Conservation (phyloP, 1,139 yeast genomes). For the Taphrina confusa region DNA sequence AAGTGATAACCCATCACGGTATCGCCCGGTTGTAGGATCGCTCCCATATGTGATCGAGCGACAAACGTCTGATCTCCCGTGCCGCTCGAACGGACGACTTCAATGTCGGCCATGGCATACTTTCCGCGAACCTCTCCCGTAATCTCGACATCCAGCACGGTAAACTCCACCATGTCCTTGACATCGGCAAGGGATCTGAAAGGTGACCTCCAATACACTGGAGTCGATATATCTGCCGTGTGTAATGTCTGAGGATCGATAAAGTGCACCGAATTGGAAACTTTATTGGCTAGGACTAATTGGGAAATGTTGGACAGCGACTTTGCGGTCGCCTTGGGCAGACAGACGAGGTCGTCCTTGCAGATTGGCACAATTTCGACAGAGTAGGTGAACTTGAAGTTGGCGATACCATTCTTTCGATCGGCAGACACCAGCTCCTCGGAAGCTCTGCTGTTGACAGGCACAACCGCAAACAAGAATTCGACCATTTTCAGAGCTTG, state of each 20-base stretch:
- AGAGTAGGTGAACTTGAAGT: slow-evolving; percentile 87
- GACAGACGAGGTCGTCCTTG: slow-evolving; percentile 89
- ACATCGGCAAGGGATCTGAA: slow-evolving; percentile 77
- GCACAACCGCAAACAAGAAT: slow-evolving; percentile 81
- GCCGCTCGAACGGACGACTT: slow-evolving; percentile 82
- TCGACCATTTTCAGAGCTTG: slow-evolving; percentile 94
- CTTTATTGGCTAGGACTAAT: slow-evolving; percentile 79
- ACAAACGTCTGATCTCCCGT: slow-evolving; percentile 76
- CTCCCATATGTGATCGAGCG: slow-evolving; percentile 89
- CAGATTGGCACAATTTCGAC: slow-evolving; percentile 97
- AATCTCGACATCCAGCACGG: slow-evolving; percentile 91
- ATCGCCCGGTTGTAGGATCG: slow-evolving; percentile 92
- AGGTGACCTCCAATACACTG: slow-evolving; percentile 84
- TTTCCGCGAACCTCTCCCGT: slow-evolving; percentile 82
- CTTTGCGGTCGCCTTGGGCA: slow-evolving; percentile 82
- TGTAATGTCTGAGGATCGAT: slow-evolving; percentile 82
- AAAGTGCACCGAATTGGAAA: slow-evolving; percentile 80
- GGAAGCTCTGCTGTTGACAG: slow-evolving; percentile 79
- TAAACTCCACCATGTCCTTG: slow-evolving; percentile 78
- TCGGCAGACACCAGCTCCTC: slow-evolving; percentile 91
- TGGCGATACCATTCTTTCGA: slow-evolving; percentile 84
- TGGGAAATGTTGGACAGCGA: slow-evolving; percentile 76
- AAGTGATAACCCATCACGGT: slow-evolving; percentile 87
- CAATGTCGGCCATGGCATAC: slow-evolving; percentile 82
- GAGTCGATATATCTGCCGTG: slow-evolving; percentile 71